Conservation (phyloP, 352 stramenopile species). For the Blastocystis sp. region DNA sequence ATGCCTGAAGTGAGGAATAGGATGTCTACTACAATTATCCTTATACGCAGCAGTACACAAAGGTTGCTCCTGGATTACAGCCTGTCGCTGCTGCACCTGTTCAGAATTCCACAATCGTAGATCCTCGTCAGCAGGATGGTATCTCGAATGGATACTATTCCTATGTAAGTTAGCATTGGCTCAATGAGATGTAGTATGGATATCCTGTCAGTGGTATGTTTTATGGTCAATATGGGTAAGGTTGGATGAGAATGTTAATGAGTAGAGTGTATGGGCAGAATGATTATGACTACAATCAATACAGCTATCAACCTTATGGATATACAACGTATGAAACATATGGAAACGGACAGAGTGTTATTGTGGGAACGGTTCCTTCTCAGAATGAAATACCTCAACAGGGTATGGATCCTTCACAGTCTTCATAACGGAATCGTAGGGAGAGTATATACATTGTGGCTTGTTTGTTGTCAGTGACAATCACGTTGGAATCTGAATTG, state of each 20-base stretch:
- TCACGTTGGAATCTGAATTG: too few relatives aligned
- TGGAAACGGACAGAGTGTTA: too few relatives aligned
- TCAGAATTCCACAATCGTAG: not conserved
- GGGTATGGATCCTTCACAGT: too few relatives aligned
- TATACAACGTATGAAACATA: not conserved
- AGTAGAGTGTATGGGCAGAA: not conserved
- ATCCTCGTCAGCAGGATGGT: not conserved
- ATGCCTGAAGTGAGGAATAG: not conserved
- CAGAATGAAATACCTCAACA: too few relatives aligned
- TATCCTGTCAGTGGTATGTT: not conserved
- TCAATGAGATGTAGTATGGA: not conserved
- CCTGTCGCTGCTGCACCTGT: not conserved
- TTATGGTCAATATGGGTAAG: not conserved
- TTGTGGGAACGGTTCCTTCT: too few relatives aligned
- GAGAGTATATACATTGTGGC: too few relatives aligned
- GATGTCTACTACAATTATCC: not conserved
- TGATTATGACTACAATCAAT: not conserved
- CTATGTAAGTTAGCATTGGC: not conserved
- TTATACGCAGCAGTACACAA: not conserved
- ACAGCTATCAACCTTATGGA: not conserved
- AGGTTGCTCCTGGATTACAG: not conserved
- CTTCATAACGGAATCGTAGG: too few relatives aligned
- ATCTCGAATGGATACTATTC: not conserved
- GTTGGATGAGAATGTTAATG: not conserved
- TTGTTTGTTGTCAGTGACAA: too few relatives aligned